These are phyloP conservation scores for Solanum pinnatisectum DNA, from an alignment of 257 asterid genomes.

Conservation along the genomic window DNA sequence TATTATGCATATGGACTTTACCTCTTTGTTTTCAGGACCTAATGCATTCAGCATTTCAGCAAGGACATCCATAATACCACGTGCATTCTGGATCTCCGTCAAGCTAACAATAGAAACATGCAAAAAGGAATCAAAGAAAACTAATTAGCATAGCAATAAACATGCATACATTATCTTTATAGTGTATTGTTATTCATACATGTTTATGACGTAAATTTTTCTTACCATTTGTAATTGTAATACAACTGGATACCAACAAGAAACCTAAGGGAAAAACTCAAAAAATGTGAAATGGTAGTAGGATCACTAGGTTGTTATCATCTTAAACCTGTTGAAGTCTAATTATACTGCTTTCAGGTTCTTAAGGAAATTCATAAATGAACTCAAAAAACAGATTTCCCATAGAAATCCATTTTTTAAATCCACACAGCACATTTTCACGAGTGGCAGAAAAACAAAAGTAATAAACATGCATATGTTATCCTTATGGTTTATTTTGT, in stretches of 20 bases:
- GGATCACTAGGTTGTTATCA: neutral
- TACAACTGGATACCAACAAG: neutral
- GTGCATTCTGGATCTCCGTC: constrained; percentile 95
- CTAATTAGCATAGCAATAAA: constrained; percentile 1
- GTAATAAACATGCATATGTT: neutral
- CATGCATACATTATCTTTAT: neutral
- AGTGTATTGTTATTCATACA: neutral
- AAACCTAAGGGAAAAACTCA: neutral
- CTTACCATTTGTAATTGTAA: neutral
- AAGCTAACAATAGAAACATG: constrained; percentile 36
- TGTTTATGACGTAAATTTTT: neutral
- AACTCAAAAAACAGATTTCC: neutral
- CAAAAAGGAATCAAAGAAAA: neutral
- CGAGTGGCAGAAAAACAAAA: neutral
- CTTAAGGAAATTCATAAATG: neutral
- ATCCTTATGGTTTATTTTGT: neutral
- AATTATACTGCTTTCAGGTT: neutral
- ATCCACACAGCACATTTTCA: neutral
- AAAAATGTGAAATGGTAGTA: neutral
- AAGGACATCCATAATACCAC: constrained; percentile 30
- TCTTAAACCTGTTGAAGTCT: neutral
- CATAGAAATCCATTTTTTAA: neutral
- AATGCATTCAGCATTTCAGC: constrained; percentile 45
- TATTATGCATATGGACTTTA: constrained; percentile 9
- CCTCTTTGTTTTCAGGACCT: constrained; percentile 90